Base-by-base conservation (phyloP, 2,329 filamentous ascomycete genomes). In the Talaromyces sp. region DNA sequence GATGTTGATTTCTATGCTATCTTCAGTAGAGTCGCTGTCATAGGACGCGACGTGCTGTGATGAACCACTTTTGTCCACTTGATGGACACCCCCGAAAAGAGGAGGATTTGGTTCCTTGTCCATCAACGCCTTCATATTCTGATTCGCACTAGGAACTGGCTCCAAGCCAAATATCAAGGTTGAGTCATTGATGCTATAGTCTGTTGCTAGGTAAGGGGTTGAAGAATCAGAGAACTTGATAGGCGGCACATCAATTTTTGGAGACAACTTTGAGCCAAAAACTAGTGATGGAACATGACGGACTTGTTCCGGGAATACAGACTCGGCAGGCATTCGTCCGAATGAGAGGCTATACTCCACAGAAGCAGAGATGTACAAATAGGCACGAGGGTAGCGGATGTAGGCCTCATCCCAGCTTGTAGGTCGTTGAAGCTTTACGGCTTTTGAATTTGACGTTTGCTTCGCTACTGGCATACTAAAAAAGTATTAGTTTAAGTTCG, bases 391-490 rank as follows among this genome's bases (percentile, higher is more conserved):
- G 31, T 66, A 72, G 10, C 62, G 64, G 8, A 73, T 39, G 43
- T 72, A 73, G 1, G 72, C 72, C 13, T 72, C 70, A 22, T 69
- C 62, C 72, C 71, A 73, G 19, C 64, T 69, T 15, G 64, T 70
- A 13, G 68, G 69, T 2, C 67, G 79, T 47, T 47, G 43, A 47
- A 25, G 19, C 43, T 47, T 19, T 22, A 22, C 43, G 22, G 3
- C 9, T 47, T 22, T 47, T 6, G 19, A 47, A 22, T 47, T 47
- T 22, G 22, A 22, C 17, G 43, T 25, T 19, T 47, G 19, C 19
- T 9, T 25, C 7, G 19, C 13, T 22, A 3, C n/a, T 13, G 43
- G 19, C 9, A 47, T 22, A 22, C 43, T 47, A 4, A 5, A 47
- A 22, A 13, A 47, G 19, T 13, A 19, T 47, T 13, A 47, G 19